These are phyloP conservation scores for Ceratobasidium sp. DNA, from an alignment of 1,284 basidiomycete species.

Conservation along the genomic window DNA sequence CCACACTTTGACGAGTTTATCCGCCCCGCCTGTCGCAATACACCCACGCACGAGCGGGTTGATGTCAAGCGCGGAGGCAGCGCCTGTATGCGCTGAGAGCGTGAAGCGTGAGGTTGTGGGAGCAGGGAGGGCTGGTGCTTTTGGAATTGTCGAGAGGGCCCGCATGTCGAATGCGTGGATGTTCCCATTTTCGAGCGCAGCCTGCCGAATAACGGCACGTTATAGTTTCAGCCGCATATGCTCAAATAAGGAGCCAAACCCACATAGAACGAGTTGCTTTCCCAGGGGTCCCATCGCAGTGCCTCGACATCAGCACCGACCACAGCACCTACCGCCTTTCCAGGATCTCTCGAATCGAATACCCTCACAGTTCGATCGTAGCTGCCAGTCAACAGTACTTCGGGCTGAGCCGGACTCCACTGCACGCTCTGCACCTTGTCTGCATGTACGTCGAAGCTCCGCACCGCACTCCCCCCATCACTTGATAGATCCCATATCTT, in stretches of 20 bases:
- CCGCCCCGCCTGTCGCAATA: slow-evolving; percentile 91
- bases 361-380: slow-evolving; percentile 94
- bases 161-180: slow-evolving; percentile 93
- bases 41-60: slow-evolving; percentile 92
- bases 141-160: slow-evolving; percentile 60
- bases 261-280: slow-evolving; percentile 87
- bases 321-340: slow-evolving; percentile 78
- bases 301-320: slow-evolving; percentile 94
- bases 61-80: slow-evolving; percentile 90
- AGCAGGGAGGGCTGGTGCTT: slow-evolving; percentile 45
- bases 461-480: slow-evolving; percentile 68
- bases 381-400: slow-evolving; percentile 89
- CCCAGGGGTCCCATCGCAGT: slow-evolving; percentile 96
- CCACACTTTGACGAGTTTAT: slow-evolving; percentile 87
- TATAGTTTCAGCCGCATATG: slow-evolving; percentile 23
- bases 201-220: slow-evolving; percentile 60
- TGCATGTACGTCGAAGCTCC: slow-evolving; percentile 89
- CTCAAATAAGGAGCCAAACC: slow-evolving; percentile 52
- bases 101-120: slow-evolving; percentile 84
- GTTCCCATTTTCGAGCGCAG: slow-evolving; percentile 91
- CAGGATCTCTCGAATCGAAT: slow-evolving; percentile 90
- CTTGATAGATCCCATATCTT: slow-evolving; percentile 97
- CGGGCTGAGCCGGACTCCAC: slow-evolving; percentile 91
- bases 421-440: slow-evolving; percentile 98
- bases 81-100: slow-evolving; percentile 93